Conservation (phyloP, 257 asterid genomes). For the Gentiana macrophylla region DNA sequence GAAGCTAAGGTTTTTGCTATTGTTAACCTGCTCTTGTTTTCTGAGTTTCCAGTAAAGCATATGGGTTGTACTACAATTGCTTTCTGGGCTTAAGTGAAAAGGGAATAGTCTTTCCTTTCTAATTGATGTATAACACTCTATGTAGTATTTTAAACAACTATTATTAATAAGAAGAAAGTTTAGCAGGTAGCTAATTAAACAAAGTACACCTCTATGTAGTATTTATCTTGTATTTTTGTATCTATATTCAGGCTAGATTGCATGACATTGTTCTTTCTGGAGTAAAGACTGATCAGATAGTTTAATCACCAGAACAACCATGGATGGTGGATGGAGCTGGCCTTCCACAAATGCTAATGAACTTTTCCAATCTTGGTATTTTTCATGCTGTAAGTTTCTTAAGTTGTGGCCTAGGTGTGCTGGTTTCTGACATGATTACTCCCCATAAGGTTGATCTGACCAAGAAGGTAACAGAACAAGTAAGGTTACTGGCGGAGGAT, state of each 20-base stretch:
- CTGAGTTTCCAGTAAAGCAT: too few species aligned
- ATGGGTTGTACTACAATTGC: too few species aligned
- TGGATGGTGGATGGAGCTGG: slow-evolving; percentile 38
- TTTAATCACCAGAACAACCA: slow-evolving; percentile 16
- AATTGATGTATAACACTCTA: too few species aligned
- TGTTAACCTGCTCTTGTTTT: background rate
- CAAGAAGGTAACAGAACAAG: slow-evolving; percentile 94
- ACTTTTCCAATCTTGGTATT: slow-evolving; percentile 22
- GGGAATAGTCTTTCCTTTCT: too few species aligned
- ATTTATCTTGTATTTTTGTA: too few species aligned
- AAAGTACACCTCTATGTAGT: too few species aligned
- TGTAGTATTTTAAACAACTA: too few species aligned
- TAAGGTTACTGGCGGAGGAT: slow-evolving; percentile 68
- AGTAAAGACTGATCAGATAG: slow-evolving; percentile 9
- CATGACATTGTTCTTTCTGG: slow-evolving; percentile 20
- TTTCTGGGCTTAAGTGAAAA: too few species aligned
- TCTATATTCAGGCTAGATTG: slow-evolving; percentile 20
- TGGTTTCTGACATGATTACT: slow-evolving; percentile 1
- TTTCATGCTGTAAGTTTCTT: background rate
- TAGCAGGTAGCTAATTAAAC: too few species aligned
- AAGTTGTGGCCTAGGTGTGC: background rate
- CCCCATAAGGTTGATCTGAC: slow-evolving; percentile 57
- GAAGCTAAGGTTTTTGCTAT: slow-evolving; percentile 74
- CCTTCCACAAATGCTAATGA: slow-evolving; percentile 26
- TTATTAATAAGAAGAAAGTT: too few species aligned